These are phyloP conservation scores for Backusella sp. DNA, from an alignment of 192 early-diverging fungal genomes.

Conservation along the genomic window DNA sequence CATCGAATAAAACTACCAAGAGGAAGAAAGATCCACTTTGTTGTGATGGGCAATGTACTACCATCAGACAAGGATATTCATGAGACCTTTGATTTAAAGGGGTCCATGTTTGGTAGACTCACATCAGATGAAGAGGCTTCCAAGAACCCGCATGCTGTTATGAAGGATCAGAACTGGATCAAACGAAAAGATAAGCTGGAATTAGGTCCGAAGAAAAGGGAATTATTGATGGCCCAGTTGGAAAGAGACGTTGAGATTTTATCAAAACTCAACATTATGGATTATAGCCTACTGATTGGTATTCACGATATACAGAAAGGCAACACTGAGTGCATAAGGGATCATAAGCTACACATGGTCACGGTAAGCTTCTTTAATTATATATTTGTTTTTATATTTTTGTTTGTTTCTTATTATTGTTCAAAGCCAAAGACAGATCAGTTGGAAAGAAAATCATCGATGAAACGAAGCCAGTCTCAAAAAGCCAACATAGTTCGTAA, in stretches of 20 bases:
- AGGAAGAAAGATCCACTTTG: conserved; percentile 94
- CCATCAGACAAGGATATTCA: conserved; percentile 99
- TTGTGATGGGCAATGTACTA: conserved; percentile 99
- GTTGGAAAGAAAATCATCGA: conserved; percentile 38
- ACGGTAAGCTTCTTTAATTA: conserved; percentile 20
- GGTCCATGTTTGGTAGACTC: conserved; percentile 88
- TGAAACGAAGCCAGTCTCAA: conserved; percentile 44
- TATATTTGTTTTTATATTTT: not conserved
- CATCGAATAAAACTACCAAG: conserved; percentile 95
- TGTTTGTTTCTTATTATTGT: not conserved
- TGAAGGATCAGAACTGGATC: conserved; percentile 98
- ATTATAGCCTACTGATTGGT: conserved; percentile 96
- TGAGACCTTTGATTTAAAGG: conserved; percentile 95
- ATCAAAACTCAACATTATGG: conserved; percentile 58
- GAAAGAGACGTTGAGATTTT: conserved; percentile 80
- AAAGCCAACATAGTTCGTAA: conserved; percentile 53
- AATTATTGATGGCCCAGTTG: conserved; percentile 82
- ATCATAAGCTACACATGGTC: conserved; percentile 16
- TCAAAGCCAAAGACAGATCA: conserved; percentile 4
- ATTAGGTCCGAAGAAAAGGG: conserved; percentile 82
- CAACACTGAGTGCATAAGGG: conserved; percentile 86
- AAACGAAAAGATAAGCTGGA: conserved; percentile 69
- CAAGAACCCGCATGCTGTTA: conserved; percentile 82
- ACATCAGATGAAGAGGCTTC: conserved; percentile 75
- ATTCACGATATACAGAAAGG: conserved; percentile 87